Base-by-base conservation (phyloP, 352 stramenopile genomes). In the Globisporangium carolinianum region DNA sequence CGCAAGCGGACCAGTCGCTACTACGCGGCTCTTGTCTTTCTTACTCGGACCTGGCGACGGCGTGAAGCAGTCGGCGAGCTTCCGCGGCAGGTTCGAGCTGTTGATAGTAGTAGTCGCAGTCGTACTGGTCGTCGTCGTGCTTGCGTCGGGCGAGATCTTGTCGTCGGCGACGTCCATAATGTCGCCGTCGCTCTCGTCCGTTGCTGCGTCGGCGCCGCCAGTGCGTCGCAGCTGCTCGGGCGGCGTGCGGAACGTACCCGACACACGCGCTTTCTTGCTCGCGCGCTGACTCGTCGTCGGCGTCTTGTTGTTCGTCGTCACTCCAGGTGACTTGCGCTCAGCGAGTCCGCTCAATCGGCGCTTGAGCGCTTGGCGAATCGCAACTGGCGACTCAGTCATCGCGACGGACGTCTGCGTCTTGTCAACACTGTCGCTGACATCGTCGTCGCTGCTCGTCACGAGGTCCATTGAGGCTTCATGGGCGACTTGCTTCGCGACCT, bases 31-130 rank as follows among this genome's bases (percentile, higher is more conserved):
- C 51, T 71, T 71, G 24, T 1, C 9, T 47, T 68, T 69, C 57
- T 79, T 79, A 5, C 51, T 32, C 14, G 62, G 55, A 7, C 54
- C 46, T 10, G 81, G 76, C 36, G 81, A 89, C n/a, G 81, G 81
- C n/a, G 81, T 91, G 57, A 91, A 86, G 51, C 66, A 72, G 51
- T 83, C 75, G 0, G 65, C 67, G 14, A 86, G 62, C 32, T 76
- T 86, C 18, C 76, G 71, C 38, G 75, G 57, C 37, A 69, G 55
- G 17, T 35, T 47, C 39, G 61, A 55, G 41, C 14, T 71, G 52
- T 63, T 43, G 11, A 1, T 43, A 12, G 7, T 43, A 43, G 39
- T 24, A 24, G 18, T 24, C 18, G 24, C 3, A 2, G 24, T 32
- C 3, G 24, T 32, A 43, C 7, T 12, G 7, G 11, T 8, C 3